phyloP scores from a whole-genome alignment of 768 basidiomycete genomes.

The Jaapia argillacea region DNA sequence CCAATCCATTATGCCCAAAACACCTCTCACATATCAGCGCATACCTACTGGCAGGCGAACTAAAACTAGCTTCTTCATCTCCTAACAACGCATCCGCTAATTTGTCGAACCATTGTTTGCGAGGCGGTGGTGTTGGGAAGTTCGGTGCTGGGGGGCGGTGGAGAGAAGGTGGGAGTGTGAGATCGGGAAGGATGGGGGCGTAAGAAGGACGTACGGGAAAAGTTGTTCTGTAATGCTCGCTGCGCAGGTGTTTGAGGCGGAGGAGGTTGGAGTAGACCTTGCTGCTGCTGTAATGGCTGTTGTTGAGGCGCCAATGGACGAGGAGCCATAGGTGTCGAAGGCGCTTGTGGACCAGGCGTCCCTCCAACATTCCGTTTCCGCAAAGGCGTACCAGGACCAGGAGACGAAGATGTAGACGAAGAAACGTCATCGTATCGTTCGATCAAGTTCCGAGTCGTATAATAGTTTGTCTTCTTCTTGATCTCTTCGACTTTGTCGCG shows the following conservation, averaged over 20 bases:
- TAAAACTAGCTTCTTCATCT: slow-evolving; percentile 50
- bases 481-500: slow-evolving; percentile 87
- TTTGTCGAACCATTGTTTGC: slow-evolving; percentile 80
- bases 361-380: slow-evolving; percentile 28
- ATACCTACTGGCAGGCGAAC: slow-evolving; percentile 40
- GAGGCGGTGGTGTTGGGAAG: slow-evolving; percentile 44
- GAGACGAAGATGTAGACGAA: slow-evolving; percentile 19
- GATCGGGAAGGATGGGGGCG: not conserved
- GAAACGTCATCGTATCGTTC: slow-evolving; percentile 77
- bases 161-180: slow-evolving; percentile 26
- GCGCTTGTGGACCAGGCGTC: no score
- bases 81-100: slow-evolving; percentile 81
- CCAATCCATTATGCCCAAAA: slow-evolving; percentile 82
- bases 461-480: slow-evolving; percentile 96
- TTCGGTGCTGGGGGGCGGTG: slow-evolving; percentile 28
- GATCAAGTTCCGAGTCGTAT: slow-evolving; percentile 81
- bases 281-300: not conserved
- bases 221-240: not conserved
- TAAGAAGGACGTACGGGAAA: not conserved
- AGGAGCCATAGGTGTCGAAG: not conserved
- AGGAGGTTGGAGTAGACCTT: not conserved
- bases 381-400: slow-evolving; percentile 16
- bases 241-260: not conserved
- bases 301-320: not conserved
- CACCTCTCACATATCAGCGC: slow-evolving; percentile 87